A percentile compares a stretch with the other conserved stretches of the same genome.
Evolutionary conservation across 2,329 filamentous ascomycete species (phyloP).

Genomic region (Calonectria pauciramosa): DNA sequence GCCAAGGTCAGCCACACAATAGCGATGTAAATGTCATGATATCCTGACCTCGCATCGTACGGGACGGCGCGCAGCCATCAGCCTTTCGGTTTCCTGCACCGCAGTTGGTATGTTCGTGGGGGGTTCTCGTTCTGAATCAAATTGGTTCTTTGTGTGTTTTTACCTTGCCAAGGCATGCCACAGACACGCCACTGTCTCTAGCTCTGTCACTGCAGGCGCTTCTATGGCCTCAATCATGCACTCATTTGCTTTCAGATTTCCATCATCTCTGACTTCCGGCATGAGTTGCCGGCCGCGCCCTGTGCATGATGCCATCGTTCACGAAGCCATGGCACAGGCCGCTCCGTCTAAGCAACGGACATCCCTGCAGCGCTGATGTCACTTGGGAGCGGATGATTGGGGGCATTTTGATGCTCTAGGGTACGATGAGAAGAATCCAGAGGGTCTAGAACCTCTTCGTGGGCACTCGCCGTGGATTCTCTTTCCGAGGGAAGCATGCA

Average conservation of each 20-base stretch:
- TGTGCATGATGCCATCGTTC: not conserved
- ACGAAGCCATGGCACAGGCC: not conserved
- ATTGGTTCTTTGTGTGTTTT: not conserved
- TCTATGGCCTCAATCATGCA: not conserved
- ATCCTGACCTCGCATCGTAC: not conserved
- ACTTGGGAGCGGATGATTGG: not conserved
- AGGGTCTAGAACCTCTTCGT: not conserved
- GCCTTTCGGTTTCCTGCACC: not conserved
- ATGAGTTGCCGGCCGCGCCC: not conserved
- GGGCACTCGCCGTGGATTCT: not conserved
- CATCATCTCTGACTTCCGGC: too few relatives aligned
- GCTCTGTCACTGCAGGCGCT: not conserved
- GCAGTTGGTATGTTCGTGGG: not conserved
- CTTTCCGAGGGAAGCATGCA: not conserved
- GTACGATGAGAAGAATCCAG: not conserved
- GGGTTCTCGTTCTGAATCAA: not conserved
- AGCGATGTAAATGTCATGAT: not conserved
- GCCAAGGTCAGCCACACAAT: not conserved
- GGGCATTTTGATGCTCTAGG: not conserved
- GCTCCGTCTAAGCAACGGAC: not conserved
- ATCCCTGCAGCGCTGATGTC: conserved; percentile 3
- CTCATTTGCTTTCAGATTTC: not conserved
- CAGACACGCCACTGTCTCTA: not conserved
- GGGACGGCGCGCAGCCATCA: not conserved
- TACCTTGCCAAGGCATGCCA: not conserved